Evolutionary conservation across 305 asterid genomes (phyloP), one percentile per base, ranked within the genome.

Genomic region (Solanum hybrid): DNA sequence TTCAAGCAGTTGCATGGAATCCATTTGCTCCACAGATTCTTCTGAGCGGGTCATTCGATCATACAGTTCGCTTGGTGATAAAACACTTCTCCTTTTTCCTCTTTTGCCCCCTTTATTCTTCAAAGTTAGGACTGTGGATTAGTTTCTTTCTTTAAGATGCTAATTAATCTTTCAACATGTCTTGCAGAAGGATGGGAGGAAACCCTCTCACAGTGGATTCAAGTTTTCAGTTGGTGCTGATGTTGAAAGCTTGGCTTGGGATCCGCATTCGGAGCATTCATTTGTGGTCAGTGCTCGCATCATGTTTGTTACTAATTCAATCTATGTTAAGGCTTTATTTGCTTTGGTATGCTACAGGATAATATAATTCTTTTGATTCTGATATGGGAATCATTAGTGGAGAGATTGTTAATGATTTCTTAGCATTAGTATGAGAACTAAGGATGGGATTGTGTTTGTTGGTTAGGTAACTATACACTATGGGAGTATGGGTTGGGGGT

Each of bases 1-100:
- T 97, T 79, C 99, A 97, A 94, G 96, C 98, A 89, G 95, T 97
- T 88, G 99, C 99, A 12, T 96, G 99, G 99, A 96, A 95, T 93
- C 95, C 89, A 89, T 91, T 91, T 90, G 93, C 91, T 14, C 98
- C 96, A 10, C 94, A 95, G 92, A 96, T 95, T 93, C 98, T 97
- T 91, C 98, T 97, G 60, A 95, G 98, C 91, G 99, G 99, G 87
- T 97, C 99, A 56, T 95, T 97, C 78, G 99, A 97, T 93, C 96
- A 90, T 86, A 88, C 97, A 34, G 96, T 95, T 73, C 95, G 94
- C 88, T 92, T 96, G 99, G 99, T 97, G 92, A 75, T 85, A 71
- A n/a, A 88, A 78, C 24, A 45, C 31, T 37, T 29, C 73, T 56
- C 79, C 15, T 78, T 36, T 45, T 40, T 32, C 12, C 56, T 37